These are phyloP conservation scores for Graphiopsis chlorocephala DNA, from an alignment of 2,329 filamentous ascomycete genomes.

Conservation along the genomic window DNA sequence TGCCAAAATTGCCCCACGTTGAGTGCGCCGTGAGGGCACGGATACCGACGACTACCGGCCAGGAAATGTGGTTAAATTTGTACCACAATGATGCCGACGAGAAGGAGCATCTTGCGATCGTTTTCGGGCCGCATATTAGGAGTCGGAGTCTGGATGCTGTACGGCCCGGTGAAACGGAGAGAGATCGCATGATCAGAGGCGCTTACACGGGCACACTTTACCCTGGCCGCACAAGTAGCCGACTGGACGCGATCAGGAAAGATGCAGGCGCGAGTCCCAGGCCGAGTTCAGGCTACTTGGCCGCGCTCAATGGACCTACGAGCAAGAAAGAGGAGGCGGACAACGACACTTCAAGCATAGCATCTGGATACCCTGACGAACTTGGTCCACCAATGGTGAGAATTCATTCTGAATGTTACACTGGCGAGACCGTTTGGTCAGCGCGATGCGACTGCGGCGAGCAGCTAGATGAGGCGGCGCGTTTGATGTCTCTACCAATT, in stretches of 20 bases:
- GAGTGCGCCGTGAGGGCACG: constrained; percentile 90
- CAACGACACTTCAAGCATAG: constrained; percentile 20
- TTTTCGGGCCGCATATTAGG: constrained; percentile 85
- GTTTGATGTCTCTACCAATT: constrained; percentile 66
- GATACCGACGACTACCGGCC: constrained; percentile 86
- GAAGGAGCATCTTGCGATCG: constrained; percentile 95
- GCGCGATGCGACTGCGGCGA: constrained; percentile 97
- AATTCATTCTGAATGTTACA: constrained; percentile 98
- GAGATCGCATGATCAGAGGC: constrained; percentile 89
- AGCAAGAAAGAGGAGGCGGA: constrained; percentile 26
- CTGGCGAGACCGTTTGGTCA: constrained; percentile 97
- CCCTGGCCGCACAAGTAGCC: constrained; percentile 77
- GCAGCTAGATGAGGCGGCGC: constrained; percentile 91
- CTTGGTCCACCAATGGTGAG: constrained; percentile 70
- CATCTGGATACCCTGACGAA: constrained; percentile 29
- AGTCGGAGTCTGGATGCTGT: constrained; percentile 67
- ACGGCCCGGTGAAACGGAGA: constrained; percentile 74
- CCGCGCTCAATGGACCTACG: constrained; percentile 21
- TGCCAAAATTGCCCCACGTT: constrained; percentile 77
- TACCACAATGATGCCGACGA: constrained; percentile 91
- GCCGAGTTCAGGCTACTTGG: constrained; percentile 21
- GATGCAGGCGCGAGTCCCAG: constrained; percentile 35
- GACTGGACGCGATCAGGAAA: constrained; percentile 53
- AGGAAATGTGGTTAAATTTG: constrained; percentile 95
- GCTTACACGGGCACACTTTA: constrained; percentile 87